A percentile compares a stretch with the other conserved stretches of the same genome.
Evolutionary conservation across 2,329 filamentous ascomycete genomes (phyloP).

Genomic region (Ophiognomonia clavigignenti-juglandacearum): DNA sequence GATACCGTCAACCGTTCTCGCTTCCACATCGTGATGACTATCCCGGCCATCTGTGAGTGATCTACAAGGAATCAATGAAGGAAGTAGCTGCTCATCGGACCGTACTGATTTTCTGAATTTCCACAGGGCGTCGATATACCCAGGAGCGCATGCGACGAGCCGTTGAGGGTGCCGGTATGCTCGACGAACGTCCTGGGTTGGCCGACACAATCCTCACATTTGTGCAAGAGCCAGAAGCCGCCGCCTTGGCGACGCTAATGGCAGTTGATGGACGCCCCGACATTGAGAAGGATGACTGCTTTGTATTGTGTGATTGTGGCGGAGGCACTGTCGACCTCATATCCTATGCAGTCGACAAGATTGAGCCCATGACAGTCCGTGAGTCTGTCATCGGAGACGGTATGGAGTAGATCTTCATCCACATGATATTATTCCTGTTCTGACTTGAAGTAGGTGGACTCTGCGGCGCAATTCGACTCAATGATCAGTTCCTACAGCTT

Average conservation of each 20-base stretch:
- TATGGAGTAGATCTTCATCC: too few relatives aligned
- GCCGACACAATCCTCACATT: slow-evolving; percentile 29
- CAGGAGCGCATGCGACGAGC: slow-evolving; percentile 32
- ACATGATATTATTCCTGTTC: too few relatives aligned
- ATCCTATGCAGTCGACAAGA: slow-evolving; percentile 27
- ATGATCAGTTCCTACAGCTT: slow-evolving; percentile 29
- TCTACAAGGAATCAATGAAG: too few relatives aligned
- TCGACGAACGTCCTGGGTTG: slow-evolving; percentile 18
- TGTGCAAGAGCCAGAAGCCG: slow-evolving; percentile 40
- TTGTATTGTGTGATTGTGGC: slow-evolving; percentile 26
- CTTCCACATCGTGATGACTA: slow-evolving; percentile 35
- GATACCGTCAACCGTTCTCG: slow-evolving; percentile 18
- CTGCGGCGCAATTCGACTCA: slow-evolving; percentile 35
- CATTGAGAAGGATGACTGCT: slow-evolving; percentile 21
- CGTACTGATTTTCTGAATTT: not conserved
- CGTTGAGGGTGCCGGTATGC: slow-evolving; percentile 30
- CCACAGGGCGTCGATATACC: slow-evolving; percentile 29
- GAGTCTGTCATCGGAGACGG: slow-evolving; percentile 34
- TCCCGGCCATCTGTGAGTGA: slow-evolving; percentile 38
- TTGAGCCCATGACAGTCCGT: slow-evolving; percentile 24
- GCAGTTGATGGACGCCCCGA: slow-evolving; percentile 21
- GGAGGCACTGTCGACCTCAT: slow-evolving; percentile 33
- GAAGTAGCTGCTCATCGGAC: too few relatives aligned
- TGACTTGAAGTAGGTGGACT: slow-evolving; percentile 36
- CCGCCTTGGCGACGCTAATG: slow-evolving; percentile 32